Evolutionary conservation across 1,139 yeast genomes (phyloP), one percentile per base, ranked within the genome.

Genomic region (Nadsonia starkeyi-henricii): DNA sequence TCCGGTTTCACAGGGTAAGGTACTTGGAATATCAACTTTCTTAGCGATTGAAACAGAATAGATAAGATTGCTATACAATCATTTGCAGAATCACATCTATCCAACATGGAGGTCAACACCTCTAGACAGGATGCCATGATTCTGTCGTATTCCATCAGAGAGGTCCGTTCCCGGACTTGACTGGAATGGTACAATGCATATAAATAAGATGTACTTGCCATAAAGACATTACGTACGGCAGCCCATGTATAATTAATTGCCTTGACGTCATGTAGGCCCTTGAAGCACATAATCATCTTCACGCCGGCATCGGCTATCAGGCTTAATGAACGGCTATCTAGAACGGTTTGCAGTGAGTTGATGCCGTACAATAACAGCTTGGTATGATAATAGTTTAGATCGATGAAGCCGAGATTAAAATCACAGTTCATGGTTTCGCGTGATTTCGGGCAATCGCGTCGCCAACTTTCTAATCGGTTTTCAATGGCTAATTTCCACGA

Each of bases 161-260:
- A 63, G 12, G 78, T 74, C 15, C 66, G 64, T 9, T 66, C 58
- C n/a, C 78, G 64, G 1, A 77, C 75, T 41, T 72, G 74, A 20
- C 71, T 72, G 37, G 84, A 77, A 60, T 82, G 83, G 60, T 83
- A 85, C 15, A 85, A 70, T 0, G 88, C 75, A 60, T 83, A 86
- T 44, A 86, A 69, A 57, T 79, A 85, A 2, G 95, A 82, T 20
- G 91, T 82, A 0, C 95, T 94, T 0, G 95, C 91, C 82, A 84
- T 81, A 60, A 85, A 85, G 49, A 85, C 67, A 62, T 85, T 86
- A 62, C 86, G 94, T 1, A 86, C 91, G 0, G 94, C 94, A 0
- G 89, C 91, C 96, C 96, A 88, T 0, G 96, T 85, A 64, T 84
- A 88, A 62, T 86, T 86, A 53, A 86, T 73, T 45, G 77, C 71